A percentile compares a stretch with the other conserved stretches of the same genome.
Conservation (phyloP, 2,329 filamentous ascomycete species). For the Aspergillus flavus region DNA sequence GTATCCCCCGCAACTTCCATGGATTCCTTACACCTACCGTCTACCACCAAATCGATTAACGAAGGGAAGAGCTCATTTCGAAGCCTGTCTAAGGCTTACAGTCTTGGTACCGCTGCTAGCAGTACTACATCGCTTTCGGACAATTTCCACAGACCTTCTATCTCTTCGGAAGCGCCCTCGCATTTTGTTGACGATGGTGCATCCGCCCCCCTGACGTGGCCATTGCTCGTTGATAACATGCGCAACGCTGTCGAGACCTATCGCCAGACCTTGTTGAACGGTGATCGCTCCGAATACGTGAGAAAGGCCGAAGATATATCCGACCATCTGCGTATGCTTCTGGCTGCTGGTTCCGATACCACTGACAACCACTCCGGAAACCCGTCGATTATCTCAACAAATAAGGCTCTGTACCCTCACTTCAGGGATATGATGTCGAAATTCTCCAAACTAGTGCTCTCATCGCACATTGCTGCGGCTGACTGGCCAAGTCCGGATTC, state of each 20-base stretch:
- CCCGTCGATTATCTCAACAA: conserved; percentile 98
- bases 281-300: conserved; percentile 86
- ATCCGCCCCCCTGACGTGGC: conserved; percentile 82
- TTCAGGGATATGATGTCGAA: conserved; percentile 99
- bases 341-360: conserved; percentile 94
- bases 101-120: conserved; percentile 52
- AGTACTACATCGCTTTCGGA: conserved; percentile 59
- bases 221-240: conserved; percentile 88
- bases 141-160: conserved; percentile 47
- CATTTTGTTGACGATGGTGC: conserved; percentile 92
- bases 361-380: conserved; percentile 99
- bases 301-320: conserved; percentile 96
- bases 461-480: conserved; percentile 93
- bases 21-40: conserved; percentile 81
- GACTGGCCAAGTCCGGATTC: conserved; percentile 96
- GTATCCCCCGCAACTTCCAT: conserved; percentile 87
- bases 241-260: conserved; percentile 87
- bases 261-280: conserved; percentile 81
- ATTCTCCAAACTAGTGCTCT: conserved; percentile 98
- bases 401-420: conserved; percentile 94
- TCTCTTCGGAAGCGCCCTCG: conserved; percentile 63
- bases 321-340: conserved; percentile 86
- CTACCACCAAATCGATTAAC: conserved; percentile 58
- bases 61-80: conserved; percentile 49
- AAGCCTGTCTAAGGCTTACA: conserved; percentile 27